A percentile compares a stretch with the other conserved stretches of the same genome.
phyloP scores from a whole-genome alignment of 2,329 filamentous ascomycete genomes.

The Apiospora koreana region DNA sequence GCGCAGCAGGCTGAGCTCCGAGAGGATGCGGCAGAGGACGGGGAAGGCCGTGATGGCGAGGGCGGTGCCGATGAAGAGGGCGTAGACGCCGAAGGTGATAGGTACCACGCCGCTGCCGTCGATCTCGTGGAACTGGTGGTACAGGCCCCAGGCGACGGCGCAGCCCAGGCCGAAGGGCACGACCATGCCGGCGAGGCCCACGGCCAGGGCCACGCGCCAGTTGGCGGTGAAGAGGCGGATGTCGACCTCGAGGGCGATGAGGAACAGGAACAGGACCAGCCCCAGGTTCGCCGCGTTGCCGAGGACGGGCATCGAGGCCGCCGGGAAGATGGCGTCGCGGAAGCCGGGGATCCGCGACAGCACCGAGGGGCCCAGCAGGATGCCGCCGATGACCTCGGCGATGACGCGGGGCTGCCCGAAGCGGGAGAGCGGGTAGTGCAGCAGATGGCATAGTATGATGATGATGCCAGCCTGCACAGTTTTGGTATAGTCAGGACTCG shows the following conservation, averaged over 20 bases:
- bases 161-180: conserved; percentile 72
- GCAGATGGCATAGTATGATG: conserved; percentile 69
- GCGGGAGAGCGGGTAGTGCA: conserved; percentile 72
- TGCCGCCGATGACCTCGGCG: conserved; percentile 75
- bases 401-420: conserved; percentile 76
- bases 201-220: conserved; percentile 69
- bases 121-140: conserved; percentile 58
- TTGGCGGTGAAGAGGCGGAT: conserved; percentile 67
- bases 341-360: conserved; percentile 74
- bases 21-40: conserved; percentile 89
- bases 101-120: conserved; percentile 22
- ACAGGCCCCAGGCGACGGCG: conserved; percentile 71
- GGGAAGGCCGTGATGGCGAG: conserved; percentile 92
- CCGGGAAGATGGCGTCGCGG: conserved; percentile 66
- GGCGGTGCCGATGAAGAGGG: conserved; percentile 85
- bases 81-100: conserved; percentile 44
- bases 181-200: conserved; percentile 69
- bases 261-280: conserved; percentile 71
- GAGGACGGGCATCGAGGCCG: conserved; percentile 64
- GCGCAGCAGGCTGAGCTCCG: conserved; percentile 81
- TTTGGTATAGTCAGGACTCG: background rate
- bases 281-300: conserved; percentile 72
- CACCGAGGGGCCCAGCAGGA: conserved; percentile 73
- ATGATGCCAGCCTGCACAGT: conserved; percentile 64
- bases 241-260: conserved; percentile 76